A percentile compares a stretch with the other conserved stretches of the same genome.
Conservation (phyloP, 1,284 basidiomycete genomes). For the Puccinia coronata region DNA sequence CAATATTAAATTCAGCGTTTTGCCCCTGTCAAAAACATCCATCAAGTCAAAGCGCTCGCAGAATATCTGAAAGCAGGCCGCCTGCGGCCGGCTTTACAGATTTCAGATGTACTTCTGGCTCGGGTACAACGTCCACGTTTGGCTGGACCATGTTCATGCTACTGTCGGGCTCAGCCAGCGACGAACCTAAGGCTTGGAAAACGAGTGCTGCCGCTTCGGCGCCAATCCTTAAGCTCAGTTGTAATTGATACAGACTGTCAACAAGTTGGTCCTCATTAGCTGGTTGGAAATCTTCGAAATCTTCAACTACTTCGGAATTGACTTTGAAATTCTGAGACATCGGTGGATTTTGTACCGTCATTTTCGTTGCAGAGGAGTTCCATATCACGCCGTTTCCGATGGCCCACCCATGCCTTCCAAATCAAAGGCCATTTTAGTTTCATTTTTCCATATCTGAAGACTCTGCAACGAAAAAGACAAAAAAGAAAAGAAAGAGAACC, state of each 20-base stretch:
- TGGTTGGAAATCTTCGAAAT: constrained; percentile 1
- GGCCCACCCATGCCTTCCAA: constrained; percentile 41
- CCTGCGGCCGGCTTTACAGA: background rate
- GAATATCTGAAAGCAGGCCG: background rate
- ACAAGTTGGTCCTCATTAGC: background rate
- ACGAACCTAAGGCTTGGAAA: background rate
- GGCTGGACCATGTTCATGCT: background rate
- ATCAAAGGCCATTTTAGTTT: background rate
- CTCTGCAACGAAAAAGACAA: background rate
- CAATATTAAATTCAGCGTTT: background rate
- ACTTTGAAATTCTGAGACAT: constrained; percentile 39
- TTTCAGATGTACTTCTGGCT: background rate
- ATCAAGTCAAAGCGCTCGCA: background rate
- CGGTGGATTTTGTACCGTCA: constrained; percentile 31
- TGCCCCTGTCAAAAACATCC: background rate
- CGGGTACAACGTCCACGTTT: background rate
- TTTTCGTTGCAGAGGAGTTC: constrained; percentile 30
- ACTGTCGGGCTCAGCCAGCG: background rate
- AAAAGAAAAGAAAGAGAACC: background rate
- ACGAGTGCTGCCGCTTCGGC: constrained; percentile 5
- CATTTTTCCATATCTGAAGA: no score
- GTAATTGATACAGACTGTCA: constrained; percentile 37
- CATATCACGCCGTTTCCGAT: constrained; percentile 42
- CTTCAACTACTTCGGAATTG: constrained; percentile 13
- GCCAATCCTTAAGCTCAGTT: constrained; percentile 21